phyloP scores from a whole-genome alignment of 805 yeast species.

The Starmerella apicola region DNA sequence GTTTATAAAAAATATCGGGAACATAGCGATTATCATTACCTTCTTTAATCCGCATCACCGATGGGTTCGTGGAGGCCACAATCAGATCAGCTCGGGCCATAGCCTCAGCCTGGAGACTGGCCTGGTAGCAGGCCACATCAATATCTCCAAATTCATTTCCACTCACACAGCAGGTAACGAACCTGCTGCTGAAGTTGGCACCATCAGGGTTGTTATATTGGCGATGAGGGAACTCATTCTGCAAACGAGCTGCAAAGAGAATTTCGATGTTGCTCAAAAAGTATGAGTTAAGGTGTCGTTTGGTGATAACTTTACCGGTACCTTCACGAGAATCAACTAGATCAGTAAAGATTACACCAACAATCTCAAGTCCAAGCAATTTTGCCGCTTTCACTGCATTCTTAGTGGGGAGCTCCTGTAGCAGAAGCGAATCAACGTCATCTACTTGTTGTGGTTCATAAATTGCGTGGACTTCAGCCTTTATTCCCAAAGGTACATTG shows the following conservation, averaged over 20 bases:
- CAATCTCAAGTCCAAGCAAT: slow-evolving; percentile 50
- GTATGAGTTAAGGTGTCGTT: slow-evolving; percentile 83
- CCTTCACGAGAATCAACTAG: slow-evolving; percentile 74
- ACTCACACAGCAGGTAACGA: slow-evolving; percentile 82
- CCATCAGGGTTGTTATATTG: background rate
- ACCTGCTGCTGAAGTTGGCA: slow-evolving; percentile 73
- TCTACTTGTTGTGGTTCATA: slow-evolving; percentile 86
- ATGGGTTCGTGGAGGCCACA: slow-evolving; percentile 80
- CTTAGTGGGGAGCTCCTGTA: slow-evolving; percentile 32
- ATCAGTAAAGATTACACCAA: slow-evolving; percentile 86
- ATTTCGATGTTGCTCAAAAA: slow-evolving; percentile 83
- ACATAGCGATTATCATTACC: slow-evolving; percentile 69
- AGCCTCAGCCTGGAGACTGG: slow-evolving; percentile 75
- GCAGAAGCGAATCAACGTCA: slow-evolving; percentile 71
- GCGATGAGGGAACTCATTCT: slow-evolving; percentile 45
- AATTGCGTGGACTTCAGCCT: slow-evolving; percentile 86
- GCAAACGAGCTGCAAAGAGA: slow-evolving; percentile 69
- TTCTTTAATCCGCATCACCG: slow-evolving; percentile 66
- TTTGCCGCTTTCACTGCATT: slow-evolving; percentile 37
- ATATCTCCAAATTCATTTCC: slow-evolving; percentile 86
- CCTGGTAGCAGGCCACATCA: slow-evolving; percentile 84
- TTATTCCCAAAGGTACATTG: slow-evolving; percentile 81
- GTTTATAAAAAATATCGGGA: slow-evolving; percentile 83
- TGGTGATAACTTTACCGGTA: slow-evolving; percentile 81
- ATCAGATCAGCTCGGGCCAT: slow-evolving; percentile 76